Conservation (phyloP, 2,329 filamentous ascomycete species). For the Aspergillus sp. region DNA sequence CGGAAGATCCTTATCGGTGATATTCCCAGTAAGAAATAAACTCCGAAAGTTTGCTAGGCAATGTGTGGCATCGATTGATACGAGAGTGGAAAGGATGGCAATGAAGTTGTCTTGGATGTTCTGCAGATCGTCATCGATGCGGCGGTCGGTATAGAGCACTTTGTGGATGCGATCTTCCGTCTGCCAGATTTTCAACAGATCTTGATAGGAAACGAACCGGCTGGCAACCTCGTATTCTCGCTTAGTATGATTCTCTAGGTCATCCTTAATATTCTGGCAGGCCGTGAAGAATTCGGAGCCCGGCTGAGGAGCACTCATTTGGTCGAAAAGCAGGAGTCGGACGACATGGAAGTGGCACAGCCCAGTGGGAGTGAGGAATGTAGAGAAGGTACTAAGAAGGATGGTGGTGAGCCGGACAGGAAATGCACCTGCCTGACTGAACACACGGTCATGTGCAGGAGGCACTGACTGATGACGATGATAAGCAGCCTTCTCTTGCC, state of each 20-base stretch:
- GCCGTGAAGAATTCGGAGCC: neutral
- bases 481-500: neutral
- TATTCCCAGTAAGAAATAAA: neutral
- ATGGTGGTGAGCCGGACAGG: neutral
- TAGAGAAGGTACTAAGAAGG: neutral
- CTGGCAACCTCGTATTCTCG: neutral
- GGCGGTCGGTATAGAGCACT: neutral
- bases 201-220: neutral
- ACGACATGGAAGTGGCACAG: neutral
- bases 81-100: neutral
- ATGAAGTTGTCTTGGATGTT: neutral
- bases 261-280: neutral
- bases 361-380: neutral
- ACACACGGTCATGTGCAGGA: neutral
- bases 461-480: neutral
- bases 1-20: neutral
- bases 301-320: neutral
- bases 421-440: neutral
- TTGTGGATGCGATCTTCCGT: neutral
- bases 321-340: neutral
- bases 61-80: neutral
- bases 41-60: neutral
- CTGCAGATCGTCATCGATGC: neutral
- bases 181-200: neutral
- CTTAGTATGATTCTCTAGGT: neutral